Evolutionary conservation across 768 basidiomycete species (phyloP).

Genomic region (Tremella yokohamensis): DNA sequence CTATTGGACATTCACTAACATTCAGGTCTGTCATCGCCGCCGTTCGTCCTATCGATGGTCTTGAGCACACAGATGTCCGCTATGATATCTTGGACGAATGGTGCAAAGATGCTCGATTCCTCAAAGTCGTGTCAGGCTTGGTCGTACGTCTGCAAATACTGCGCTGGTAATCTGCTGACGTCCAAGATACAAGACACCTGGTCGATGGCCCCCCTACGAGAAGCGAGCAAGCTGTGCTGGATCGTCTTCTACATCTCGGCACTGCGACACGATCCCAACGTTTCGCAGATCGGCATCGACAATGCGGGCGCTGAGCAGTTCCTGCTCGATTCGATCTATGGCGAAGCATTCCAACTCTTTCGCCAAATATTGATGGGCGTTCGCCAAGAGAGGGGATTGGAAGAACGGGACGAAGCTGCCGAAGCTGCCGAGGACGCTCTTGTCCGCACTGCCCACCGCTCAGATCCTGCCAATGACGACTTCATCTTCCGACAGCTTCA

Average conservation of each 20-base stretch:
- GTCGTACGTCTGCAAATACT: constrained; percentile 22
- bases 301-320: constrained; percentile 28
- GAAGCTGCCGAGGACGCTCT: constrained; percentile 27
- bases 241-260: constrained; percentile 32
- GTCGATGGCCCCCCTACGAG: constrained; percentile 27
- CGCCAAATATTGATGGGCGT: constrained; percentile 21
- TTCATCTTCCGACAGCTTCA: constrained; percentile 31
- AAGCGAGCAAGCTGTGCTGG: constrained; percentile 38
- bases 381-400: constrained; percentile 33
- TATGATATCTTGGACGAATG: constrained; percentile 31
- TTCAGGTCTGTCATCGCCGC: constrained; percentile 19
- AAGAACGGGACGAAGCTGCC: constrained; percentile 20
- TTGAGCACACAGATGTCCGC: constrained; percentile 24
- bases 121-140: constrained; percentile 36
- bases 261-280: constrained; percentile 24
- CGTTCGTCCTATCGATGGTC: constrained; percentile 20
- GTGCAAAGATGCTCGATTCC: constrained; percentile 35
- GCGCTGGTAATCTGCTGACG: constrained; percentile 7
- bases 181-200: constrained; percentile 39
- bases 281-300: constrained; percentile 34
- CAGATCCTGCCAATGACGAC: constrained; percentile 27
- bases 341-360: constrained; percentile 33
- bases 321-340: constrained; percentile 32
- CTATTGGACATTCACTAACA: background rate
- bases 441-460: constrained; percentile 22